Evolutionary conservation across 768 basidiomycete species (phyloP), one percentile per base, ranked within the genome.

Genomic region (Mycena epipterygia): DNA sequence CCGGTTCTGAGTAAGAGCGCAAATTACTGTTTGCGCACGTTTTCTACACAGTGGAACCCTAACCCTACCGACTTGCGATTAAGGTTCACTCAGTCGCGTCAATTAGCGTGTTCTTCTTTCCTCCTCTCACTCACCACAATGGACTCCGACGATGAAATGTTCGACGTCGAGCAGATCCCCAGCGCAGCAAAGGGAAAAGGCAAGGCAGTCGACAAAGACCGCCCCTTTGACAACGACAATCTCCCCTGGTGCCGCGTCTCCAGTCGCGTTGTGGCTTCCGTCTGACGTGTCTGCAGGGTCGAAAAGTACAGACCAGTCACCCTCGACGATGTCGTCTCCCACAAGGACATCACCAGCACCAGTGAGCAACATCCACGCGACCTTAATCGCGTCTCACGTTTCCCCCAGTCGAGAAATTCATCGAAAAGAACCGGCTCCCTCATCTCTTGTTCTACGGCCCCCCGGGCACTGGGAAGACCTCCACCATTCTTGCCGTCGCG

Each of bases 361-460:
- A 98, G 98, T 99, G 70, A 76, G 93, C 83, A 11, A n/a, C 17
- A 13, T 35, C 39, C 21, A 27, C 37, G 27, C 30, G 1, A 33
- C n/a, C 13, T 16, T 2, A 70, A 56, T 58, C 27, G 61, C 64
- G 71, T 74, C 73, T 57, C 53, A 62, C n/a, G n/a, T n/a, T 49
- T 32, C 55, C 41, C 4, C 21, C 76, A 99, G 97, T 99, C 81
- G 96, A 98, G 80, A 93, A 92, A 79, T 99, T 99, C 80, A 98
- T 99, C 71, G 92, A 95, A 75, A 95, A 95, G 81, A 97, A 97
- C 73, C 86, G 97, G 58, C 79, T 99, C 27, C 98, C 98, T 0
- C 98, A 99, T 81, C 85, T 99, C 32, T 86, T 99, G 60, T 96
- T 99, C 81, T 99, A 99, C 77, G 98, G 98, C 0, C 98, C 98